Evolutionary conservation across 805 yeast species (phyloP), one percentile per base, ranked within the genome.

Genomic region (Suhomyces sp.): DNA sequence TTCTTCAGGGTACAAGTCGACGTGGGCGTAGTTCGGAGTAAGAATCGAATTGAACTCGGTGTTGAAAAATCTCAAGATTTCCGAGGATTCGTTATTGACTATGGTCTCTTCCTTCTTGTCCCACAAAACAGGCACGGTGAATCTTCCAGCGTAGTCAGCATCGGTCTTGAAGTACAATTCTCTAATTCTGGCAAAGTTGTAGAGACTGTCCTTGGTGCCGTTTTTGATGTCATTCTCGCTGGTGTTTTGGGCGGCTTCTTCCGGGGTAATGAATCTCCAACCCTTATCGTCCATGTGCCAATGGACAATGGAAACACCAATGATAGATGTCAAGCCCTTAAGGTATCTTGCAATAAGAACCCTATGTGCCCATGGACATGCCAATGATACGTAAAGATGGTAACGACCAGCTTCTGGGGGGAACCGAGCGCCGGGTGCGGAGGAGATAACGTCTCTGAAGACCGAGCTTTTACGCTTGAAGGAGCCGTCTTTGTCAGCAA

Each of bases 361-460:
- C 56, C 98, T 79, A 64, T 89, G 96, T 1, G 97, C 97, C 92
- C 97, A 93, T 3, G 99, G 98, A 70, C 99, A 93, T 1, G 97
- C 97, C 46, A 78, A 75, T 0, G 94, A 86, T 9, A 90, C 96
- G 61, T 87, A 92, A 50, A 91, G 78, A 69, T 92, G 96, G 65
- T 93, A 93, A 61, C 99, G 79, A 52, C 82, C 82, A 44, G 79
- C 77, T 63, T 90, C 97, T 4, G 97, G 89, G 15, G 83, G 74
- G 65, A 83, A 89, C 54, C 76, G 68, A 12, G 89, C 80, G 13
- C 84, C 88, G 1, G 82, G 75, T 24, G 73, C 72, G 1, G 78
- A 59, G 2, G 87, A 80, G 44, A 91, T 83, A 21, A 69, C 68
- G 62, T 86, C 81, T 64, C 96, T 78, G 68, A 90, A 90, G n/a